Percentiles rank a stretch among this genome's conserved stretches.
These are phyloP conservation scores for Alternaria arbusti DNA, from an alignment of 2,329 filamentous ascomycete species.

Conservation along the genomic window DNA sequence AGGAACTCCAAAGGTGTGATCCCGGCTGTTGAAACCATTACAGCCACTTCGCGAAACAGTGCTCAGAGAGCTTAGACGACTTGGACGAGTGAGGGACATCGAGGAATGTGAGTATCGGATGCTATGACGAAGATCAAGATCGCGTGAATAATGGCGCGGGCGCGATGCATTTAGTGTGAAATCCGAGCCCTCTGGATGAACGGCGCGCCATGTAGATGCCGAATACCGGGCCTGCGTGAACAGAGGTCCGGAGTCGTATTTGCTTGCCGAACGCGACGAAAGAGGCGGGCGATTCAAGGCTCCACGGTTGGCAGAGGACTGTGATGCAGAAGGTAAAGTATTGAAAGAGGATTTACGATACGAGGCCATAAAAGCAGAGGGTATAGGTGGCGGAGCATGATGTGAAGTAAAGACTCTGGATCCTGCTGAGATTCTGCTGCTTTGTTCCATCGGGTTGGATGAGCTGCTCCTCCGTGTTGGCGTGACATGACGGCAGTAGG, in stretches of 20 bases:
- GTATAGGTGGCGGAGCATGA: conserved; percentile 38
- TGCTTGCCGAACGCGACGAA: conserved; percentile 20
- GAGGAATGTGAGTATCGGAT: conserved; percentile 33
- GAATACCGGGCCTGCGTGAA: conserved; percentile 36
- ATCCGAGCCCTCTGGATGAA: conserved; percentile 34
- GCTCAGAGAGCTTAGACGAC: conserved; percentile 32
- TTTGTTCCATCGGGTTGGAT: conserved; percentile 31
- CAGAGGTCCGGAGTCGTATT: conserved; percentile 29
- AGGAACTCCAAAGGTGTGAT: conserved; percentile 5
- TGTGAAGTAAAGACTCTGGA: conserved; percentile 38
- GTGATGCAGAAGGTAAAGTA: conserved; percentile 16
- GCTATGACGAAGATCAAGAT: conserved; percentile 18
- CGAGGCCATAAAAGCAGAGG: conserved; percentile 25
- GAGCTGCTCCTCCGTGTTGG: conserved; percentile 24
- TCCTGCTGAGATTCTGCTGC: conserved; percentile 23
- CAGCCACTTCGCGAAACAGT: conserved; percentile 34
- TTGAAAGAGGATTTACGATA: conserved; percentile 22
- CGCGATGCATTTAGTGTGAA: conserved; percentile 24
- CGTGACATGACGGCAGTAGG: conserved; percentile 1
- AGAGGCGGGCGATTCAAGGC: conserved; percentile 25
- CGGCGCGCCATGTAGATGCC: conserved; percentile 42
- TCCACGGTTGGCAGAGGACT: conserved; percentile 18
- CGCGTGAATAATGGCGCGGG: conserved; percentile 28
- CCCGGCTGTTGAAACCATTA: conserved; percentile 19
- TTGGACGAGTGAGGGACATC: conserved; percentile 38